A percentile compares a stretch with the other conserved stretches of the same genome.
Conservation (phyloP, 2,329 filamentous ascomycete genomes). For the Fusarium sp. region DNA sequence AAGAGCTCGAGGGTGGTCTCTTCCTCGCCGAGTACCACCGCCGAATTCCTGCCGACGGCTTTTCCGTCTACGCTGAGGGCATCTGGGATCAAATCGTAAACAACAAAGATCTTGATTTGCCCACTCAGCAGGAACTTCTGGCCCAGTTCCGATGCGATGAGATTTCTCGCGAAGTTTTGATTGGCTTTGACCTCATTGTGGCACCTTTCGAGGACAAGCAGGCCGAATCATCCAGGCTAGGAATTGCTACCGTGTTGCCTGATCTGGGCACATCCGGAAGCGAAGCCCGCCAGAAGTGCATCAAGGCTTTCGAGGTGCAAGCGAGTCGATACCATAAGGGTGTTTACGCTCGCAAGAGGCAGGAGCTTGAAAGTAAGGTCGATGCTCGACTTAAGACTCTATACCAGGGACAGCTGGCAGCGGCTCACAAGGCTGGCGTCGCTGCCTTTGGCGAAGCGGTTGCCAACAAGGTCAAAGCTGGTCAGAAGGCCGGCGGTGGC, state of each 20-base stretch:
- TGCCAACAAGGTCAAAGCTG: constrained; percentile 86
- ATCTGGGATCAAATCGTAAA: constrained; percentile 99
- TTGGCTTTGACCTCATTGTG: constrained; percentile 87
- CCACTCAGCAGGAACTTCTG: constrained; percentile 95
- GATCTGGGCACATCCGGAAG: constrained; percentile 84
- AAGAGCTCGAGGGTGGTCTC: constrained; percentile 83
- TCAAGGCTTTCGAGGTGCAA: constrained; percentile 90
- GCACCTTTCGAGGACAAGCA: constrained; percentile 89
- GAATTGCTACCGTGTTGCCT: constrained; percentile 80
- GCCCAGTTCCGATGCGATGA: constrained; percentile 99
- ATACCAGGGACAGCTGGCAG: constrained; percentile 89
- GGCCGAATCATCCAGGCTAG: constrained; percentile 79
- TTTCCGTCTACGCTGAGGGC: constrained; percentile 92
- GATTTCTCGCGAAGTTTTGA: constrained; percentile 89
- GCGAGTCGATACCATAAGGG: constrained; percentile 97
- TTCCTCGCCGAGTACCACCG: constrained; percentile 96
- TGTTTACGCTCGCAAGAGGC: constrained; percentile 88
- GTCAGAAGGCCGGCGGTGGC: constrained; percentile 89
- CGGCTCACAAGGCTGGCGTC: constrained; percentile 91
- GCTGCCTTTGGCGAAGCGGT: constrained; percentile 90
- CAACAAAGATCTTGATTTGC: constrained; percentile 97
- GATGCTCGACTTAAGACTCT: constrained; percentile 90
- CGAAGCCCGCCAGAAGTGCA: constrained; percentile 77
- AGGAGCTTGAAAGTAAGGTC: constrained; percentile 88
- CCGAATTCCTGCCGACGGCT: constrained; percentile 96